A percentile compares a stretch with the other conserved stretches of the same genome.
Conservation (phyloP, 345 rosid species). For the Lumnitzera racemosa region DNA sequence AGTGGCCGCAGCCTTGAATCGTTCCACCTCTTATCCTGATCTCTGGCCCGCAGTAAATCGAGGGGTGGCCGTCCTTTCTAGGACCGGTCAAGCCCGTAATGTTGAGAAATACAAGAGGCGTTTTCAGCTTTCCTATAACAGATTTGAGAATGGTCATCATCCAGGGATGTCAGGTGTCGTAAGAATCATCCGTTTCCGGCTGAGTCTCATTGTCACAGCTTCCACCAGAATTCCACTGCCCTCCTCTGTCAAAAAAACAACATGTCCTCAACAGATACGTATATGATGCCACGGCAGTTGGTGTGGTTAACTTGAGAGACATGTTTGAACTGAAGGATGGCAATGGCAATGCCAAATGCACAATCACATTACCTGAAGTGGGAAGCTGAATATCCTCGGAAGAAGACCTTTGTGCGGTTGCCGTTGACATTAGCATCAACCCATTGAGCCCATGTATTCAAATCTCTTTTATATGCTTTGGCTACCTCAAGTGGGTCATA, state of each 20-base stretch:
- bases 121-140: slow-evolving; percentile 59
- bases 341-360: no score
- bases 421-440: slow-evolving; percentile 52
- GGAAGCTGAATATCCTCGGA: slow-evolving; percentile 73
- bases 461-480: slow-evolving; percentile 58
- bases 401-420: slow-evolving; percentile 50
- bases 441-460: slow-evolving; percentile 74
- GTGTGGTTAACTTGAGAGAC: no score
- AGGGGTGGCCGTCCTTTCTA: slow-evolving; percentile 70
- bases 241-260: slow-evolving; percentile 29
- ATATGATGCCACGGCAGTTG: background rate
- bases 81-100: slow-evolving; percentile 62
- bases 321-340: no score
- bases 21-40: slow-evolving; percentile 12
- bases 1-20: slow-evolving; percentile 73
- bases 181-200: slow-evolving; percentile 38
- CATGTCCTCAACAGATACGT: background rate
- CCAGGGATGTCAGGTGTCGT: slow-evolving; percentile 48
- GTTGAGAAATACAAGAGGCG: slow-evolving; percentile 63
- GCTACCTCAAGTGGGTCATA: slow-evolving; percentile 38
- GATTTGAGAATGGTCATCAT: slow-evolving; percentile 63
- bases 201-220: slow-evolving; percentile 39
- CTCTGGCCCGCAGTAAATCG: slow-evolving; percentile 37
- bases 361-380: slow-evolving; percentile 41
- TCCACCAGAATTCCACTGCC: slow-evolving; percentile 55